These are phyloP conservation scores for Cicer pinnatifidum DNA, from an alignment of 306 rosid genomes.

Conservation along the genomic window DNA sequence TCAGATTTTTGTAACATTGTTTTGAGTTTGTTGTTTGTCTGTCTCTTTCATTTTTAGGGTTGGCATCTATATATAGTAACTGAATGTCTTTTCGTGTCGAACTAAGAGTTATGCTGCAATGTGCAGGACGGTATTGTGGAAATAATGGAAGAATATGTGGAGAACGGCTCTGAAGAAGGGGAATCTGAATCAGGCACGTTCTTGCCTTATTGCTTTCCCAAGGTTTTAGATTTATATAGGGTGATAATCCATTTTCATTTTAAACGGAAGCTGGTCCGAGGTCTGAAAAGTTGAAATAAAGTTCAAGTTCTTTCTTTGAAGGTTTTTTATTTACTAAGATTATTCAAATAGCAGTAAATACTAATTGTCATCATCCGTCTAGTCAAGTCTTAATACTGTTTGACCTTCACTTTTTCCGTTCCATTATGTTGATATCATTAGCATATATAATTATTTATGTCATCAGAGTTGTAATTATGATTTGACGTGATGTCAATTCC, in stretches of 20 bases:
- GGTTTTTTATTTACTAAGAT: constrained; percentile 7
- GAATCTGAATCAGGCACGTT: constrained; percentile 62
- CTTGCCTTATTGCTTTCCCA: constrained; percentile 42
- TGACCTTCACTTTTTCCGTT: not conserved
- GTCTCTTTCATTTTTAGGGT: not conserved
- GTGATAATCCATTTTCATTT: constrained; percentile 4
- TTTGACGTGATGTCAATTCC: constrained; percentile 23
- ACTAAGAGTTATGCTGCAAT: not conserved
- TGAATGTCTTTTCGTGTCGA: not conserved
- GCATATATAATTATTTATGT: not conserved
- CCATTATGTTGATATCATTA: not conserved
- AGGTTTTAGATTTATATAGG: constrained; percentile 28
- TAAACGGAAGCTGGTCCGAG: constrained; percentile 24
- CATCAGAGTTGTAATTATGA: not conserved
- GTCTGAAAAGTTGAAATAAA: not conserved
- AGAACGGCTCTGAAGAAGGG: constrained; percentile 47
- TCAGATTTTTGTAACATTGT: not conserved
- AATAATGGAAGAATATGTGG: constrained; percentile 79
- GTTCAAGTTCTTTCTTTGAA: constrained; percentile 2
- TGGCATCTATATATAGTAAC: not conserved
- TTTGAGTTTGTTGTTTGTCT: not conserved
- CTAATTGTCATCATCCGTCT: constrained; percentile 1
- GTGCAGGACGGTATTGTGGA: constrained; percentile 80
- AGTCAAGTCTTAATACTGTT: constrained; percentile 3
- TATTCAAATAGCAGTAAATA: not conserved